Evolutionary conservation across 257 asterid species (phyloP), one percentile per base, ranked within the genome.

Genomic region (Solanum gandarillasii): DNA sequence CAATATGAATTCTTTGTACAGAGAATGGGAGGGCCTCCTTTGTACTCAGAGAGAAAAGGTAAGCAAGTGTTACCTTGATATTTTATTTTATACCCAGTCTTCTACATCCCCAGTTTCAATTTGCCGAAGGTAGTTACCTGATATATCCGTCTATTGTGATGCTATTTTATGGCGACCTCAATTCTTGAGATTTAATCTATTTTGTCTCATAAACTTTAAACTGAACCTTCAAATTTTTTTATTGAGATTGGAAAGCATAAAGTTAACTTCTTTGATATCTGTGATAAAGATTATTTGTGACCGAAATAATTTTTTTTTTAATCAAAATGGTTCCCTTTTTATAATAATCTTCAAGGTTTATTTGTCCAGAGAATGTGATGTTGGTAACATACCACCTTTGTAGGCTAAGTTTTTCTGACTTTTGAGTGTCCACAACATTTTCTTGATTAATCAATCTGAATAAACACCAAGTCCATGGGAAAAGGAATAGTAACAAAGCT

Each of bases 1-100:
- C 99, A 97, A 87, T 97, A 97, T 14, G 99, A 95, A 90, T 97
- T 95, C 95, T 95, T 97, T 85, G 91, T 90, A 83, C 99, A 97
- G 74, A 91, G 99, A 89, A 95, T 97, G 99, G 99, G 99, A 86
- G 99, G 99, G 85, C 99, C 99, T 88, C 93, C 98, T 62, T 90
- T 97, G 29, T 97, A 83, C 89, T 92, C 93, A 87, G 96, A 95
- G 92, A 93, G 99, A 90, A 95, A 92, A 95, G 99, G 98, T 95
- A 71, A 71, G 88, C 12, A 31, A 23, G 5, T 29, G 82, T 35
- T 23, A 87, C 78, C 35, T 38, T 78, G 34, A 14, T 31, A 12
- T 31, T 81, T 81, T 12, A 2, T 25, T 82, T 79, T 79, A 27
- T 41, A 43, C 21, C 38, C 36, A 39, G 23, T n/a, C 32, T 76